These are phyloP conservation scores for Ophidiomyces ophidiicola DNA, from an alignment of 2,329 filamentous ascomycete genomes.

Conservation along the genomic window DNA sequence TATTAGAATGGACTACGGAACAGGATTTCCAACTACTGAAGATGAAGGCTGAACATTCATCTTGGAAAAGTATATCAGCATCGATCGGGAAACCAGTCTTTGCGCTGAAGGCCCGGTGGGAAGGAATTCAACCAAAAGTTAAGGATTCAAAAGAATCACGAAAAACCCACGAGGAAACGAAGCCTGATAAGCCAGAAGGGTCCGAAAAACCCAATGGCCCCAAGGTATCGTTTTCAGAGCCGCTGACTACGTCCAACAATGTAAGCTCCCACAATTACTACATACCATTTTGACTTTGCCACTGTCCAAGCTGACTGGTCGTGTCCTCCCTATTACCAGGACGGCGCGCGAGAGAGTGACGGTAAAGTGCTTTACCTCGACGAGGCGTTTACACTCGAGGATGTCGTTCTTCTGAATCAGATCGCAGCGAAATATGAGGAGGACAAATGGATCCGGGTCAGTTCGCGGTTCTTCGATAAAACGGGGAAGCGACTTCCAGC, in stretches of 20 bases:
- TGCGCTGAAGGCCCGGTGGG: conserved; percentile 21
- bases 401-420: conserved; percentile 29
- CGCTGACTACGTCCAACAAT: conserved; percentile 6
- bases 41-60: conserved; percentile 16
- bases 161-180: conserved; percentile 9
- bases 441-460: conserved; percentile 37
- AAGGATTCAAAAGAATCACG: conserved; percentile 3
- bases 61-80: conserved; percentile 20
- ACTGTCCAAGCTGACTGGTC: not conserved
- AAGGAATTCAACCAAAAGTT: conserved; percentile 10
- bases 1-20: conserved; percentile 16
- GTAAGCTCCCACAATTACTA: not conserved
- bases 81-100: conserved; percentile 19
- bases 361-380: conserved; percentile 20
- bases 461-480: conserved; percentile 38
- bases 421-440: conserved; percentile 35
- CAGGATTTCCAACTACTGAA: conserved; percentile 17
- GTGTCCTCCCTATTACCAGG: not conserved
- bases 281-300: not conserved
- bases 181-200: conserved; percentile 2
- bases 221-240: conserved; percentile 13
- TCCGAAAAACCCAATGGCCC: conserved; percentile 1
- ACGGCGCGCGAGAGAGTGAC: not conserved
- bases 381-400: conserved; percentile 20
- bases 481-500: conserved; percentile 37